Percentiles rank a stretch among this genome's conserved stretches.
phyloP scores from a whole-genome alignment of 2,329 filamentous ascomycete genomes.

The Colletotrichum godetiae region DNA sequence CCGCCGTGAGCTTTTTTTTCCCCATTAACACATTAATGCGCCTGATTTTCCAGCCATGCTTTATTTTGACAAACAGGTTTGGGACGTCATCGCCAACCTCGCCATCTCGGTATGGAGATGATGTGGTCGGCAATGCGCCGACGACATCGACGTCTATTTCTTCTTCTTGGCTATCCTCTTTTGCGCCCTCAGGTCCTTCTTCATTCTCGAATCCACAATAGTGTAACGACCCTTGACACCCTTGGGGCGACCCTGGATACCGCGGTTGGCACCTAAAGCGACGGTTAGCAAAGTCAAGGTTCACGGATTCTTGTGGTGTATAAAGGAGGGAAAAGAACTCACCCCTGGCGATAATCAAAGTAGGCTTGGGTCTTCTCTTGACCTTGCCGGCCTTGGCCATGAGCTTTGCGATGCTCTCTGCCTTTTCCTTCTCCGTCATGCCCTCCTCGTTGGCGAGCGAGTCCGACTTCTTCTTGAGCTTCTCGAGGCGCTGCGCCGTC shows the following conservation, averaged over 20 bases:
- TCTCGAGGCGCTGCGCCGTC: conserved; percentile 89
- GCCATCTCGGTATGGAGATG: conserved; percentile 21
- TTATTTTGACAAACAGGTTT: conserved; percentile 26
- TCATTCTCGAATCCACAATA: conserved; percentile 94
- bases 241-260: conserved; percentile 85
- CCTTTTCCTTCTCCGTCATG: conserved; percentile 96
- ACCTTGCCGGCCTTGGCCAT: conserved; percentile 86
- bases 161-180: conserved; percentile 83
- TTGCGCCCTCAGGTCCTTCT: conserved; percentile 92
- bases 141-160: conserved; percentile 51
- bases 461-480: conserved; percentile 97
- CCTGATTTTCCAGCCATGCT: conserved; percentile 6
- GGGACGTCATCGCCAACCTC: conserved; percentile 6
- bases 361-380: conserved; percentile 85
- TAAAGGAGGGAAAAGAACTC: conserved; percentile 31
- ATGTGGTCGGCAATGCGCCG: conserved; percentile 18
- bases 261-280: conserved; percentile 70
- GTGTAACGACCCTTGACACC: conserved; percentile 97
- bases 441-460: conserved; percentile 88
- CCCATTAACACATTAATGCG: not conserved
- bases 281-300: conserved; percentile 12
- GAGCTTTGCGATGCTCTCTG: conserved; percentile 82
- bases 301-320: not conserved
- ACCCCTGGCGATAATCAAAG: conserved; percentile 89
- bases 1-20: not conserved